Evolutionary conservation across 192 early-diverging fungal genomes (phyloP).

Genomic region (Phlyctochytrium arcticum): DNA sequence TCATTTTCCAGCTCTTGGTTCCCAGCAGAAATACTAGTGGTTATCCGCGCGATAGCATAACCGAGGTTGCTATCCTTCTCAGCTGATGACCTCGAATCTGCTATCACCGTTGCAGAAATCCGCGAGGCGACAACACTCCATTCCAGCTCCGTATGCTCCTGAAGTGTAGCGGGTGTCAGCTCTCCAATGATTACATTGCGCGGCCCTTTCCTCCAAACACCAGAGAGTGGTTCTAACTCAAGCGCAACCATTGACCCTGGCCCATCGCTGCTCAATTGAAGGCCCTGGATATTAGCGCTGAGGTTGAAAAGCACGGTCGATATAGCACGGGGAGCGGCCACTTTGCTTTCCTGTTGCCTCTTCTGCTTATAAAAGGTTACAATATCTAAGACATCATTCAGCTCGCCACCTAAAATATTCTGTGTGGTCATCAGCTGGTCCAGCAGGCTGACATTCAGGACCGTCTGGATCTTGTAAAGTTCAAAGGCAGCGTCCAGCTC

Average conservation of each 20-base stretch:
- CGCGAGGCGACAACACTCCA: conserved; percentile 15
- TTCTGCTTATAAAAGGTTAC: conserved; percentile 48
- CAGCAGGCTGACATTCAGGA: conserved; percentile 59
- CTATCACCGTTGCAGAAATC: conserved; percentile 57
- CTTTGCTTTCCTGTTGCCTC: neutral
- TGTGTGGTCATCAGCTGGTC: conserved; percentile 79
- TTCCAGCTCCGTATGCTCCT: neutral
- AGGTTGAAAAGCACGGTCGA: conserved; percentile 47
- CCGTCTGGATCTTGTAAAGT: conserved; percentile 22
- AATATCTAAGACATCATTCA: conserved; percentile 70
- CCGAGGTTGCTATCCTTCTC: conserved; percentile 43
- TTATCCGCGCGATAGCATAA: conserved; percentile 61
- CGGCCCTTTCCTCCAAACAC: conserved; percentile 52
- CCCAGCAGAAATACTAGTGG: conserved; percentile 30
- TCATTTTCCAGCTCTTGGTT: conserved; percentile 20
- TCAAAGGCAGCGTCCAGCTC: conserved; percentile 17
- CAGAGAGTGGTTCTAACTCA: conserved; percentile 58
- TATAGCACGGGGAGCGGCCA: neutral
- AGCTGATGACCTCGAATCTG: neutral
- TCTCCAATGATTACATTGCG: neutral
- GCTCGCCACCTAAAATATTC: conserved; percentile 65
- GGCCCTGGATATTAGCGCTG: conserved; percentile 57
- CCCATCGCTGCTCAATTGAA: conserved; percentile 56
- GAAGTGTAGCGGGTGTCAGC: neutral
- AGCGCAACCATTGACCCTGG: conserved; percentile 50